phyloP scores from a whole-genome alignment of 306 rosid genomes.

The Calophaca sinica region DNA sequence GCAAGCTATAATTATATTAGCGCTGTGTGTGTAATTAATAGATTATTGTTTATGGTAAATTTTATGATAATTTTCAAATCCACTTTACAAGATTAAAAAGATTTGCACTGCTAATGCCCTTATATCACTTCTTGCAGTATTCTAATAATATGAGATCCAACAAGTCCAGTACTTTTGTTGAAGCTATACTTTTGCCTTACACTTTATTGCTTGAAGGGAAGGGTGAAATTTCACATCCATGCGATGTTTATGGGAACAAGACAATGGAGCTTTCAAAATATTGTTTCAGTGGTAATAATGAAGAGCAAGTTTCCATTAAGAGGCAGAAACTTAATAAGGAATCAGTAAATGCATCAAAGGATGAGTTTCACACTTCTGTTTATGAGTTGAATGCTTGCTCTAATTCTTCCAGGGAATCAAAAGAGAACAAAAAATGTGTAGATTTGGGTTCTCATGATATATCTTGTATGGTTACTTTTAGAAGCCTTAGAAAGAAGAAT shows the following conservation, averaged over 20 bases:
- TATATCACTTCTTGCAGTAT: constrained; percentile 58
- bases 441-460: constrained; percentile 52
- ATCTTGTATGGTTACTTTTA: constrained; percentile 63
- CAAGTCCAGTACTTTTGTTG: constrained; percentile 67
- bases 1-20: background rate
- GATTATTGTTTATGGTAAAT: constrained; percentile 33
- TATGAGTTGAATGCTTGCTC: constrained; percentile 55
- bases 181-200: constrained; percentile 75
- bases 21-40: constrained; percentile 14
- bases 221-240: constrained; percentile 41
- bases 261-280: constrained; percentile 48
- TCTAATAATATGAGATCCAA: constrained; percentile 52
- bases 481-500: constrained; percentile 49
- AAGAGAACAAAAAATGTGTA: constrained; percentile 44
- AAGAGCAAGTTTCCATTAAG: constrained; percentile 55
- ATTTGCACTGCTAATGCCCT: constrained; percentile 36
- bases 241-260: constrained; percentile 50
- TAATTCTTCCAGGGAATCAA: constrained; percentile 48
- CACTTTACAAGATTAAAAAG: constrained; percentile 1
- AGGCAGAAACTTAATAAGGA: constrained; percentile 58
- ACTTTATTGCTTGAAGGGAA: constrained; percentile 59
- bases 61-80: constrained; percentile 18
- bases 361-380: constrained; percentile 48
- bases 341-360: constrained; percentile 47
- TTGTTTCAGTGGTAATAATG: constrained; percentile 42